Conservation (phyloP, 805 yeast species). For the Metschnikowia matae region DNA sequence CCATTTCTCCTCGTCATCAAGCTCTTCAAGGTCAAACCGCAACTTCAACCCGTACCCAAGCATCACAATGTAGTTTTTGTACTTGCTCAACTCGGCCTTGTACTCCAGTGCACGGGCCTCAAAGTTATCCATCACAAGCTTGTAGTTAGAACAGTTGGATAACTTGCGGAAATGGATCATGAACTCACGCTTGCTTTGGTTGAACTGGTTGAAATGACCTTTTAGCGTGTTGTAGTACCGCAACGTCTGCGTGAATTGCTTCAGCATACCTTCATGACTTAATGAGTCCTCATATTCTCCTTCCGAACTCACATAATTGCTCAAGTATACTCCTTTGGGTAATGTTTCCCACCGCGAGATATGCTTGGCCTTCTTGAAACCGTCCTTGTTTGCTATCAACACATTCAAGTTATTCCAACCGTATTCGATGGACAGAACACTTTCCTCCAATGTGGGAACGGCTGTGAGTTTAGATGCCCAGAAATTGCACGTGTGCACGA, state of each 20-base stretch:
- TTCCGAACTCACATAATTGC: constrained; percentile 23
- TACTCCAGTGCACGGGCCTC: constrained; percentile 40
- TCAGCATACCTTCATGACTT: constrained; percentile 39
- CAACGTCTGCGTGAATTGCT: constrained; percentile 39
- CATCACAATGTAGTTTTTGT: constrained; percentile 43
- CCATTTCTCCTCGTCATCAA: constrained; percentile 18
- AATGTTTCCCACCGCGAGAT: constrained; percentile 43
- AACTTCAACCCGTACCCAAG: constrained; percentile 47
- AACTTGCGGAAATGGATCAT: constrained; percentile 25
- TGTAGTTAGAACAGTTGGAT: constrained; percentile 31
- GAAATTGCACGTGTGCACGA: constrained; percentile 74
- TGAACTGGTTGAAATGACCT: constrained; percentile 31
- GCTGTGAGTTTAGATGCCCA: constrained; percentile 88
- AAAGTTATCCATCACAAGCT: constrained; percentile 36
- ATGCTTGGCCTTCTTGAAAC: constrained; percentile 29
- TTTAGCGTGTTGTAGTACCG: constrained; percentile 40
- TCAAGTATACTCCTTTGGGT: constrained; percentile 40
- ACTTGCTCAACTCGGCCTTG: constrained; percentile 42
- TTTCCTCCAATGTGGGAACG: constrained; percentile 65
- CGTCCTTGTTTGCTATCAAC: constrained; percentile 24
- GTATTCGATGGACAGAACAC: constrained; percentile 72
- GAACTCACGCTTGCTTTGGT: constrained; percentile 27
- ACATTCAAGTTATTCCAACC: constrained; percentile 62
- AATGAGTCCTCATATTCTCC: constrained; percentile 17
- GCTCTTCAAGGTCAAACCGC: constrained; percentile 39